Evolutionary conservation across 495 filamentous ascomycete species (phyloP), one percentile per base, ranked within the genome.

Genomic region (Podospora australis): DNA sequence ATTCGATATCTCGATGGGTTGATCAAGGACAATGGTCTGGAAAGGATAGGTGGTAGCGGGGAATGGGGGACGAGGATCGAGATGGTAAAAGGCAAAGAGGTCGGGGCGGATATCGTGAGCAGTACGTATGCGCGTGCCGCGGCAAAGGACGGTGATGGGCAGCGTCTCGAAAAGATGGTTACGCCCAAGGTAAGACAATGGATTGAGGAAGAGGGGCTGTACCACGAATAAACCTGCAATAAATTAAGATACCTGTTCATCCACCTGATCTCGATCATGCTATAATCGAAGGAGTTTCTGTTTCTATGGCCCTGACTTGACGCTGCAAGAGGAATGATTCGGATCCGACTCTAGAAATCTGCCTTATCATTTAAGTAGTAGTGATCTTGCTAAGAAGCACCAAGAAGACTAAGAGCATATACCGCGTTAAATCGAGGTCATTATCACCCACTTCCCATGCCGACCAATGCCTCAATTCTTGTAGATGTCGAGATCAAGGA

Each of bases 101-200:
- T 72, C 0, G 77, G 70, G 7, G 78, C 77, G 48, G 67, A 68
- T 5, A 63, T 75, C 2, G 74, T 95, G 10, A 95, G 89, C 60
- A 92, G 87, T 41, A 96, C 91, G 4, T 78, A 68, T 57, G 86
- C 90, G 2, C 77, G 91, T 38, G 74, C 81, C 50, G 84, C 85
- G 3, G 77, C 75, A 8, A 65, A 62, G 41, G 61, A 63, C 10
- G 60, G 64, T 21, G 78, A 86, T 21, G 70, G 70, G 55, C 66
- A 74, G 25, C 73, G 60, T 24, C 69, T 97, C 50, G 62, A 65
- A 13, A 67, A 59, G 67, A 61, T 94, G 58, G 83, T 92, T 11
- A 80, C 83, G 2, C 66, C 70, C 3, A 72, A 66, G 10, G 80
- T 95, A 1, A 70, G 64, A 29, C 69, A 68, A 43, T 92, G 82